A percentile compares a stretch with the other conserved stretches of the same genome.
Conservation (phyloP, 805 yeast species). For the Soucietia sequanensis region DNA sequence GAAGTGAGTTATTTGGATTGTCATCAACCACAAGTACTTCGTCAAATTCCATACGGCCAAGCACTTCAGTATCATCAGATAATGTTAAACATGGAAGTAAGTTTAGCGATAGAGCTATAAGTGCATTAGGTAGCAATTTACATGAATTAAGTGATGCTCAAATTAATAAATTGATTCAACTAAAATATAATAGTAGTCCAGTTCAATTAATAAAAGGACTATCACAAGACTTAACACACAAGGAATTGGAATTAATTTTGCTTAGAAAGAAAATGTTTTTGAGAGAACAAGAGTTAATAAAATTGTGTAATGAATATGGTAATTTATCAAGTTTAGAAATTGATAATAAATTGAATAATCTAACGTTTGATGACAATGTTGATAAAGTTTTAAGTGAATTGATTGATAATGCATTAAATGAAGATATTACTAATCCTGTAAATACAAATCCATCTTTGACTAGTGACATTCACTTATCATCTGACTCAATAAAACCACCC, state of each 20-base stretch:
- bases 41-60: no score
- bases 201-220: conserved; percentile 42
- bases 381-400: conserved; percentile 22
- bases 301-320: conserved; percentile 35
- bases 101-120: no score
- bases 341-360: conserved; percentile 25
- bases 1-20: conserved; percentile 1
- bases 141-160: conserved; percentile 20
- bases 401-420: conserved; percentile 30
- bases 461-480: no score
- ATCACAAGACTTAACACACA: conserved; percentile 45
- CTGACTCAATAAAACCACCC: not conserved
- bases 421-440: conserved; percentile 9
- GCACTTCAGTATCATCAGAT: no score
- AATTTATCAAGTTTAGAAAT: conserved; percentile 33
- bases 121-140: conserved; percentile 14
- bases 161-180: conserved; percentile 16
- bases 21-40: no score
- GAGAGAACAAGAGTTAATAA: conserved; percentile 32
- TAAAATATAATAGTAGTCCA: conserved; percentile 27
- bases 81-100: no score
- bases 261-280: conserved; percentile 30
- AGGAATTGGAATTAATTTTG: conserved; percentile 46
- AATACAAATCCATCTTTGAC: not conserved
- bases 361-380: conserved; percentile 11